Evolutionary conservation across 177 flowering plant genomes (phyloP).

Genomic region (Telopea speciosissima): DNA sequence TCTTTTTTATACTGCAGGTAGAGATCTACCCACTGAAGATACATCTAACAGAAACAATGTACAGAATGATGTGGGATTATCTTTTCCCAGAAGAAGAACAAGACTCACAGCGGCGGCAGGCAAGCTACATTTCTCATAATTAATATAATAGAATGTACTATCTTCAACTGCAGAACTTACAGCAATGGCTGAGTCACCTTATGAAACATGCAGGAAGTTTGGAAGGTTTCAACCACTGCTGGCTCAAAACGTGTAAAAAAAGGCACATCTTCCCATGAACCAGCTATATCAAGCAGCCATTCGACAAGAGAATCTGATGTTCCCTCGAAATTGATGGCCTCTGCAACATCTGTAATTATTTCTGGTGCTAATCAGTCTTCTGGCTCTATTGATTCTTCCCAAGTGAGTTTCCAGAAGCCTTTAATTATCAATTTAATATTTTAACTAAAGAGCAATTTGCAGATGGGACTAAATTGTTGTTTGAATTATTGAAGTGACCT

Average conservation of each 20-base stretch:
- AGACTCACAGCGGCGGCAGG: slow-evolving; percentile 96
- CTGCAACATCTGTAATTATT: slow-evolving; percentile 20
- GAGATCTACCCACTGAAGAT: slow-evolving; percentile 94
- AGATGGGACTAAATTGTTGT: not conserved
- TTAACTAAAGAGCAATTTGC: not conserved
- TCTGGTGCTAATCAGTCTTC: slow-evolving; percentile 30
- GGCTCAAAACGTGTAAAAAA: slow-evolving; percentile 76
- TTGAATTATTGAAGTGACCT: not conserved
- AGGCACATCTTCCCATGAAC: slow-evolving; percentile 51
- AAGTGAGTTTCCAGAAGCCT: slow-evolving; percentile 36
- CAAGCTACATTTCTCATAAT: slow-evolving; percentile 18
- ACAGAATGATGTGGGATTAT: slow-evolving; percentile 96
- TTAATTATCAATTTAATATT: not conserved
- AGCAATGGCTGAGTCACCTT: not conserved
- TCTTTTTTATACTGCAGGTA: slow-evolving; percentile 41
- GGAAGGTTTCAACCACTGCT: slow-evolving; percentile 96
- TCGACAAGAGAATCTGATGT: slow-evolving; percentile 50
- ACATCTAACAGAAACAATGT: slow-evolving; percentile 90
- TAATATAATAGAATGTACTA: not conserved
- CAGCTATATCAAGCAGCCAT: slow-evolving; percentile 42
- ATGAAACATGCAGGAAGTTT: slow-evolving; percentile 63
- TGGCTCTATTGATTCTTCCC: slow-evolving; percentile 39
- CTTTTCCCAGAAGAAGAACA: slow-evolving; percentile 99
- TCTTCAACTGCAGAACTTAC: not conserved
- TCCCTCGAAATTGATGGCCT: slow-evolving; percentile 35